Evolutionary conservation across 1,284 basidiomycete genomes (phyloP), one percentile per base, ranked within the genome.

Genomic region (Apiotrichum domesticum): DNA sequence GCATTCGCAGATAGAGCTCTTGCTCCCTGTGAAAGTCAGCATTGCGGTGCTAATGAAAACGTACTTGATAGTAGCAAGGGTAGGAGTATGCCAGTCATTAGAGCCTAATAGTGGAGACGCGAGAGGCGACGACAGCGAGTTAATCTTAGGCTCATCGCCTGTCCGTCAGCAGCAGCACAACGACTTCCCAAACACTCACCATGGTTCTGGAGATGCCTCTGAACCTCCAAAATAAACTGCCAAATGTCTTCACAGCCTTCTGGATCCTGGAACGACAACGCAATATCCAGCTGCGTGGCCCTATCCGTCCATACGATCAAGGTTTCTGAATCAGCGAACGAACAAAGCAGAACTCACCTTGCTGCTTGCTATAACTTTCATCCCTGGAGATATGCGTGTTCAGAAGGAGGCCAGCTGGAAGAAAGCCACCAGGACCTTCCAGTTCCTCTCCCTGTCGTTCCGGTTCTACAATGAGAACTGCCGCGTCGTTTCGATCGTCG

Each of bases 291-390:
- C 32, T 92, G 90, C 63, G 92, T 87, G 9, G 57, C 57, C 0
- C 89, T 89, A 72, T 98, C 95, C 1, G 95, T 98, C 95, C 95
- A 99, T 11, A 98, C 95, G 62, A 99, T 97, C 46, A 99, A 82
- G 2, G 96, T 99, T 65, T 98, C 95, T 91, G 73, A 33, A n/a
- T 35, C 21, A 21, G 21, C 21, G 21, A 21, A 21, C 21, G 21
- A 21, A 21, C 21, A 21, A 21, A 21, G 21, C 29, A 11, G 6
- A 10, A 79, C 82, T 63, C 64, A 89, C 90, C 91, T 81, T 95
- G 92, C 71, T 96, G 93, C 52, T 89, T 81, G 67, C 90, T 88
- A 73, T 96, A 96, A 42, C 90, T 88, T 68, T 95, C 92, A 66
- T 84, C 87, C 52, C 72, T 75, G 43, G 72, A 70, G n/a, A 75